Evolutionary conservation across 2,329 filamentous ascomycete species (phyloP).

Genomic region (Neoscytalidium dimidiatum): DNA sequence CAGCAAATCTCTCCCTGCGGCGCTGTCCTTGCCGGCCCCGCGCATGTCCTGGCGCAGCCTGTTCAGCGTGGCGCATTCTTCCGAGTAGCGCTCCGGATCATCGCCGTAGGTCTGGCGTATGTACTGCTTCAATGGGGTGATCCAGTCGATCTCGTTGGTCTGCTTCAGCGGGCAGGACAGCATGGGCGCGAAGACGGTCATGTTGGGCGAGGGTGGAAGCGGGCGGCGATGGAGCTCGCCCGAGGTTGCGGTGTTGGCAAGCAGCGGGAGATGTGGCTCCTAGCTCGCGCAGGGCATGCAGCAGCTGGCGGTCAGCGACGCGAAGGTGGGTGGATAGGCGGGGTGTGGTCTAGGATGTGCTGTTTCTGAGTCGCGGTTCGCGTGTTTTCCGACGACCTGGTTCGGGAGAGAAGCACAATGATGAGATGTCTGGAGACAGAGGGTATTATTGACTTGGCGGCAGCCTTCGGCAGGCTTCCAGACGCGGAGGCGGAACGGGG

Average conservation of each 20-base stretch:
- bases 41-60: slow-evolving; percentile 97
- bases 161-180: slow-evolving; percentile 87
- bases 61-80: slow-evolving; percentile 94
- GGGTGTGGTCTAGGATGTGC: background rate
- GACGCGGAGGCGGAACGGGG: background rate
- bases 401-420: background rate
- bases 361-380: background rate
- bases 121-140: slow-evolving; percentile 86
- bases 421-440: background rate
- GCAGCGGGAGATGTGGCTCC: background rate
- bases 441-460: background rate
- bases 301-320: background rate
- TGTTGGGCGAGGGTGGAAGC: slow-evolving; percentile 21
- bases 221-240: slow-evolving; percentile 12
- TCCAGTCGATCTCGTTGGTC: slow-evolving; percentile 99
- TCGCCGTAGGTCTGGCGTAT: slow-evolving; percentile 94
- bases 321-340: background rate
- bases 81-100: slow-evolving; percentile 91
- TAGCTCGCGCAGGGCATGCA: slow-evolving; percentile 6
- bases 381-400: background rate
- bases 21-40: slow-evolving; percentile 94
- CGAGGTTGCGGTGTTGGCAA: slow-evolving; percentile 1
- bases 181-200: slow-evolving; percentile 76
- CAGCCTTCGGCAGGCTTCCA: background rate
- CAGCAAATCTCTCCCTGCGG: slow-evolving; percentile 85